These are phyloP conservation scores for Hypoxylon sp. DNA, from an alignment of 2,329 filamentous ascomycete genomes.

Conservation along the genomic window DNA sequence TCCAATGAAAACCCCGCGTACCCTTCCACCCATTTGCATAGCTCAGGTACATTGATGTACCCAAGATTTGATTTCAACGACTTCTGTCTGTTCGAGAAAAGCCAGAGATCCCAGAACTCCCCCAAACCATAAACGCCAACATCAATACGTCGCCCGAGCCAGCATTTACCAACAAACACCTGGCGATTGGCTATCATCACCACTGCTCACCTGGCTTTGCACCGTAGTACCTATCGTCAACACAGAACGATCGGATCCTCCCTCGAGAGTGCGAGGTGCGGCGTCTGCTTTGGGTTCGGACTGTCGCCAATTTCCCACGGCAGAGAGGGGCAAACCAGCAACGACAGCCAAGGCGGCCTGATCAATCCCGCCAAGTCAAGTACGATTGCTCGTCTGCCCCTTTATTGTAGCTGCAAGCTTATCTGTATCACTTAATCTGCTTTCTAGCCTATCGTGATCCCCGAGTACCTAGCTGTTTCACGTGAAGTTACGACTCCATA, in stretches of 20 bases:
- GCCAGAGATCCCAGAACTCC: background rate
- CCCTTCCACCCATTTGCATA: slow-evolving; percentile 7
- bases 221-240: background rate
- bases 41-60: slow-evolving; percentile 23
- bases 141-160: slow-evolving; percentile 3
- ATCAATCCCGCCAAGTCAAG: slow-evolving; percentile 21
- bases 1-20: slow-evolving; percentile 18
- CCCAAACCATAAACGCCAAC: slow-evolving; percentile 6
- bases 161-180: background rate
- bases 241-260: background rate
- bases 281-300: slow-evolving; percentile 34
- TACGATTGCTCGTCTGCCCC: slow-evolving; percentile 7
- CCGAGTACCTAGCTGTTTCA: slow-evolving; percentile 29
- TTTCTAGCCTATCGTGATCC: slow-evolving; percentile 16
- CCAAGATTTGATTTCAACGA: slow-evolving; percentile 35
- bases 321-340: slow-evolving; percentile 33
- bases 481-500: slow-evolving; percentile 36
- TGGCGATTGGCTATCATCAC: background rate
- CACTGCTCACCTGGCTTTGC: background rate
- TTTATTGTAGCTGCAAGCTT: slow-evolving; percentile 15
- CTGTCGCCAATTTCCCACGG: slow-evolving; percentile 37
- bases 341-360: slow-evolving; percentile 11
- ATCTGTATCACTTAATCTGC: slow-evolving; percentile 5
- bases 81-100: slow-evolving; percentile 5
- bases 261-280: slow-evolving; percentile 9